Evolutionary conservation across 169 alveolate genomes (phyloP), one percentile per base, ranked within the genome.

Genomic region (Plasmodium inui): DNA sequence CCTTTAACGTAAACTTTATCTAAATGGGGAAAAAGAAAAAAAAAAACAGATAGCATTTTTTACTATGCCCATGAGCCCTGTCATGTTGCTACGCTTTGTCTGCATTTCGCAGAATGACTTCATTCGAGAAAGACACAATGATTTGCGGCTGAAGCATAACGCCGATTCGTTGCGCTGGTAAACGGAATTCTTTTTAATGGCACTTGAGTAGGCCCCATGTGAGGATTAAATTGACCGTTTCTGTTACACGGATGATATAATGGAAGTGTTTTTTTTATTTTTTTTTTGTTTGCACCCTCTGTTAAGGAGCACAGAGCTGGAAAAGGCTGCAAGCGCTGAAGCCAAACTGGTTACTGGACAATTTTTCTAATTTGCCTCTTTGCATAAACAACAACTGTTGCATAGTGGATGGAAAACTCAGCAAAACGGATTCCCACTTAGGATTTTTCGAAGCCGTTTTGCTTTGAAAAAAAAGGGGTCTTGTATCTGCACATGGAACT

Each of bases 51-150:
- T n/a, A 3, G 6, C 57, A 39, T n/a, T 14, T 8, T 57, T 73
- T 53, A 67, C 76, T 6, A 67, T 28, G 39, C 76, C 30, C 76
- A 50, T 50, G 8, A 50, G 26, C 61, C 61, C 22, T 50, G 22
- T 50, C 22, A 50, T 50, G 0, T 50, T 2, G 9, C 1, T 67
- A 22, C 37, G 14, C 76, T 67, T 19, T 67, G 76, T 4, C 76
- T 67, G 76, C 17, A 67, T 88, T 88, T n/a, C 26, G 30, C 67
- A 88, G 94, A 44, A 74, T n/a, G 55, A 88, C n/a, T 88, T 78
- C 37, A 88, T 88, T 41, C 14, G 17, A 55, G 94, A 88, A 61
- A 88, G 94, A 78, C 94, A 88, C 73, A 78, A 88, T 22, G 94
- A 88, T 30, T 78, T 88, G 32, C 34, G 94, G 81, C 55, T 79